Percentiles rank a stretch among this genome's conserved stretches.
These are phyloP conservation scores for Mallotus japonicus DNA, from an alignment of 441 rosid genomes.

Conservation along the genomic window DNA sequence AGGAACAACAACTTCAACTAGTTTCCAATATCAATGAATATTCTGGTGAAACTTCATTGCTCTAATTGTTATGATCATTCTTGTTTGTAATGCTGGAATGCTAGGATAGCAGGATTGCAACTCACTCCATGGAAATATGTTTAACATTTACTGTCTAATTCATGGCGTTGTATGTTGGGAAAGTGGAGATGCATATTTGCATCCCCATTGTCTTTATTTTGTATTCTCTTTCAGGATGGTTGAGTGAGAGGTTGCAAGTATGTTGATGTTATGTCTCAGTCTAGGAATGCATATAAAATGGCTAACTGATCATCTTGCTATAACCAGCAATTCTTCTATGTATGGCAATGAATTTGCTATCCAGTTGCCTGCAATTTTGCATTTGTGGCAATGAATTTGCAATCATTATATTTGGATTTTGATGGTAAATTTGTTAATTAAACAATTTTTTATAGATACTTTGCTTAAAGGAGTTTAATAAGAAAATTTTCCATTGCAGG, in stretches of 20 bases:
- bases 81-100: neutral
- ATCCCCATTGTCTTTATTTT: neutral
- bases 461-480: neutral
- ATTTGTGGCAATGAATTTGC: constrained; percentile 1
- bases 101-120: neutral
- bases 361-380: neutral
- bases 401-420: neutral
- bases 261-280: neutral
- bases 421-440: constrained; percentile 9
- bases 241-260: neutral
- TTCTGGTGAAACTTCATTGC: neutral
- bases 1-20: neutral
- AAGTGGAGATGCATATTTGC: neutral
- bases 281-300: neutral
- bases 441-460: neutral
- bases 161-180: neutral
- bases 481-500: constrained; percentile 43
- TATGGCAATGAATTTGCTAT: neutral
- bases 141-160: neutral
- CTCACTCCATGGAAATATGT: neutral
- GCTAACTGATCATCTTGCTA: neutral
- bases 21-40: neutral
- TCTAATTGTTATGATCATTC: neutral
- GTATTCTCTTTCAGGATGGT: neutral
- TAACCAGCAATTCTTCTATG: neutral